phyloP scores from a whole-genome alignment of 371 early-diverging fungal species.

The Mortierella sp. region DNA sequence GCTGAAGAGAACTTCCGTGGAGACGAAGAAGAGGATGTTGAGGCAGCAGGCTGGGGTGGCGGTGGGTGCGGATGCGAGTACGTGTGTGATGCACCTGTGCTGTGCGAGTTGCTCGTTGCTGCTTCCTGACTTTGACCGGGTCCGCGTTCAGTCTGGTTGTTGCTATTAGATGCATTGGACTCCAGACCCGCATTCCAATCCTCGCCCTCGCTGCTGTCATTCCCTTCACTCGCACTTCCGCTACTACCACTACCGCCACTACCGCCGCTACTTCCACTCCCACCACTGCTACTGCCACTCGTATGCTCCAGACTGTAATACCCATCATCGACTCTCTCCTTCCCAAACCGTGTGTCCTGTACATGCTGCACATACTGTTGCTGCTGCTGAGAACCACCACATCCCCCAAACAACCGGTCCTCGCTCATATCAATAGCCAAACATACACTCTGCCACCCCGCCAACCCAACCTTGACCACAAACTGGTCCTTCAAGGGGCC shows the following conservation, averaged over 20 bases:
- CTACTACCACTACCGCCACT: slow-evolving; percentile 15
- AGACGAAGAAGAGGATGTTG: background rate
- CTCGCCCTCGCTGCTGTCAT: slow-evolving; percentile 43
- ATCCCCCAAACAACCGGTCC: slow-evolving; percentile 11
- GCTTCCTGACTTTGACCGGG: background rate
- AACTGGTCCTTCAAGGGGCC: slow-evolving; percentile 39
- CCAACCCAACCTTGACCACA: slow-evolving; percentile 44
- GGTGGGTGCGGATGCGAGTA: background rate
- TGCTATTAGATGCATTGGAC: background rate
- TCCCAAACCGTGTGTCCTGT: background rate
- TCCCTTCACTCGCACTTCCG: slow-evolving; percentile 23
- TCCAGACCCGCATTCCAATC: slow-evolving; percentile 12
- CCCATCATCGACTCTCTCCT: slow-evolving; percentile 29
- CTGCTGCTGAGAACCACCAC: background rate
- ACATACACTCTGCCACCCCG: slow-evolving; percentile 52
- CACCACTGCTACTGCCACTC: slow-evolving; percentile 8
- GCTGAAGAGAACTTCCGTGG: slow-evolving; percentile 10
- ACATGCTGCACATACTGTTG: background rate
- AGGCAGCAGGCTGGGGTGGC: background rate
- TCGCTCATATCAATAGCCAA: slow-evolving; percentile 50
- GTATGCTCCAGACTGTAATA: slow-evolving; percentile 30
- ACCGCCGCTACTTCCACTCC: too few relatives aligned
- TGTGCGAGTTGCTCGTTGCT: background rate
- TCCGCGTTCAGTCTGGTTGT: background rate
- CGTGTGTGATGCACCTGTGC: background rate